Conservation (phyloP, 1,284 basidiomycete species). For the Malassezia restricta region DNA sequence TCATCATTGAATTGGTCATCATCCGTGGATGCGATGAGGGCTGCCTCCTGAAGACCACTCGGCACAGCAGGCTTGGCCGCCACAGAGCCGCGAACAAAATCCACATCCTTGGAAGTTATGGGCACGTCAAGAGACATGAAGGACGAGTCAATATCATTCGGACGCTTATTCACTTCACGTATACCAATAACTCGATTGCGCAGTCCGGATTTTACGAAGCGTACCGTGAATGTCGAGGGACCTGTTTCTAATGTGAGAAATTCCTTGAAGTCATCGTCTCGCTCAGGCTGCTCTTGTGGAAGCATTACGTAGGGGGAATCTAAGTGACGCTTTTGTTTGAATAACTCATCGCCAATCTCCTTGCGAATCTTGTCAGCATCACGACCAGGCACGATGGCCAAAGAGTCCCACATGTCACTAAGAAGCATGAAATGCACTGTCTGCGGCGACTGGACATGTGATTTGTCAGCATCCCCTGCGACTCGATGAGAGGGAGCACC, state of each 20-base stretch:
- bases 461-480: too few relatives aligned
- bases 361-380: conserved; percentile 3
- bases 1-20: conserved; percentile 48
- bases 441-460: too few relatives aligned
- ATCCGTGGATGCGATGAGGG: not conserved
- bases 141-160: conserved; percentile 18
- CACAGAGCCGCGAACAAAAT: conserved; percentile 20
- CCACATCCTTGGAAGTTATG: conserved; percentile 5
- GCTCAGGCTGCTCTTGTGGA: conserved; percentile 18
- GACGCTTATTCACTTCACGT: conserved; percentile 48
- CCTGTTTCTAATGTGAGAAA: conserved; percentile 30
- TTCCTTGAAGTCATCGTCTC: conserved; percentile 21
- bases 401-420: not conserved
- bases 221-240: conserved; percentile 25
- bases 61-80: conserved; percentile 19
- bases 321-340: conserved; percentile 1
- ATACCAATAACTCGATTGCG: conserved; percentile 36
- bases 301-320: not conserved
- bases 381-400: conserved; percentile 5
- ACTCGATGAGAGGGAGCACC: too few relatives aligned
- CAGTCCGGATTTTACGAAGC: conserved; percentile 41
- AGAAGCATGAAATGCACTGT: too few relatives aligned
- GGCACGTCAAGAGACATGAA: conserved; percentile 11
- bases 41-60: conserved; percentile 13
- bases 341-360: conserved; percentile 1